These are phyloP conservation scores for Sanghuangporus sanghuang DNA, from an alignment of 1,284 basidiomycete species.

Conservation along the genomic window DNA sequence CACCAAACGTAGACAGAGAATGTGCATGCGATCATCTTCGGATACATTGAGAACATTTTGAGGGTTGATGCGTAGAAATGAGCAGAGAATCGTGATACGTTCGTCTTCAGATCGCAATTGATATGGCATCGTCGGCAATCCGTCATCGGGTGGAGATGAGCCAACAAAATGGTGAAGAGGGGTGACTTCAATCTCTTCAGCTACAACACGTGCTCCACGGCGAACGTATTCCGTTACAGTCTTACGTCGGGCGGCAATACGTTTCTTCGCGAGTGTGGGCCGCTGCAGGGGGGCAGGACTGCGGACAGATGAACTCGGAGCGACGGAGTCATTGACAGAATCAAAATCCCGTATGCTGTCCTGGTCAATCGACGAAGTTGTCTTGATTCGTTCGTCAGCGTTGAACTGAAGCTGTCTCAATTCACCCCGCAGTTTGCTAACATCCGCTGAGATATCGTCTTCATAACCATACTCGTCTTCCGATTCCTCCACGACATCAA, in stretches of 20 bases:
- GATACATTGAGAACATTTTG: slow-evolving; percentile 41
- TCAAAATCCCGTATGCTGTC: slow-evolving; percentile 20
- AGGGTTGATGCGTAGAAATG: slow-evolving; percentile 51
- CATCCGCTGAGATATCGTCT: slow-evolving; percentile 37
- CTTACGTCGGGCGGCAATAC: slow-evolving; percentile 26
- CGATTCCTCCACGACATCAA: slow-evolving; percentile 51
- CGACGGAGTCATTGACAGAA: slow-evolving; percentile 24
- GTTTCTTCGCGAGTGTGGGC: not conserved
- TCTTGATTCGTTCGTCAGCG: slow-evolving; percentile 13
- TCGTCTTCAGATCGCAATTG: slow-evolving; percentile 45
- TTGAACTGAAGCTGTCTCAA: slow-evolving; percentile 43
- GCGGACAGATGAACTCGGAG: slow-evolving; percentile 28
- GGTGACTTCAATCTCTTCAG: slow-evolving; percentile 50
- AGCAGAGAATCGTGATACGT: slow-evolving; percentile 54
- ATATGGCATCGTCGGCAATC: slow-evolving; percentile 27
- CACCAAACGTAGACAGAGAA: slow-evolving; percentile 59
- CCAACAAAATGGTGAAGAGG: slow-evolving; percentile 30
- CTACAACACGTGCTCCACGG: slow-evolving; percentile 59
- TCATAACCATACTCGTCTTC: slow-evolving; percentile 27
- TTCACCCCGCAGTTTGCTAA: slow-evolving; percentile 62
- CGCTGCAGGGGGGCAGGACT: slow-evolving; percentile 26
- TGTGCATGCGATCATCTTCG: slow-evolving; percentile 40
- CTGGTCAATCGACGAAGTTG: slow-evolving; percentile 18
- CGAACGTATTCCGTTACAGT: slow-evolving; percentile 66
- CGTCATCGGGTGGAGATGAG: slow-evolving; percentile 15